Conservation (phyloP, 164 flowering plant species). For the Buxus sempervirens region DNA sequence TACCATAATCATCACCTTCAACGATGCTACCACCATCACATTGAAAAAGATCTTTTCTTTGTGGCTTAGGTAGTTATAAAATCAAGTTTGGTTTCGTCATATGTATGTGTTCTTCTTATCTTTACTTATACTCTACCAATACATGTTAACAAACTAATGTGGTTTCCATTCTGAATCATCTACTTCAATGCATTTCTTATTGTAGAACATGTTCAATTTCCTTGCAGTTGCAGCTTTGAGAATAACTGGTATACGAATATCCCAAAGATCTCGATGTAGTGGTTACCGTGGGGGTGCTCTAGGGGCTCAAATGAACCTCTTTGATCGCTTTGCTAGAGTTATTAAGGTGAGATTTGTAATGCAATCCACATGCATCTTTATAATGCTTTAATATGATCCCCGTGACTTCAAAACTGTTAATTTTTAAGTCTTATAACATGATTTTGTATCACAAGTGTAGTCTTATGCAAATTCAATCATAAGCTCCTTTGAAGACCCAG, state of each 20-base stretch:
- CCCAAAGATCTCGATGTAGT: constrained; percentile 29
- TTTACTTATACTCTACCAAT: background rate
- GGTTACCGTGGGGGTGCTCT: constrained; percentile 57
- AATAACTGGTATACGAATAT: constrained; percentile 29
- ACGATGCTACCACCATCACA: no score
- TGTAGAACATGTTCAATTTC: background rate
- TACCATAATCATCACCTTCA: no score
- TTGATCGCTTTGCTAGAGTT: constrained; percentile 90
- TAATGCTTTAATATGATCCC: background rate
- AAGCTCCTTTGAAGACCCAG: constrained; percentile 93
- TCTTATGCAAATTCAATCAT: constrained; percentile 89
- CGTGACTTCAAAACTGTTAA: background rate
- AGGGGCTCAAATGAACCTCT: constrained; percentile 68
- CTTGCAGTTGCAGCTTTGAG: constrained; percentile 31
- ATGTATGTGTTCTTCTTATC: background rate
- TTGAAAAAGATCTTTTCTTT: no score
- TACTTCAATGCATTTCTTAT: background rate
- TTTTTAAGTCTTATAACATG: background rate
- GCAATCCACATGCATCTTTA: background rate
- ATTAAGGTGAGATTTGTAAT: constrained; percentile 48
- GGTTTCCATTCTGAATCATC: background rate
- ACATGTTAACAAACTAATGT: background rate
- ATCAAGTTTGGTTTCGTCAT: no score
- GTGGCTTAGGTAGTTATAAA: no score
- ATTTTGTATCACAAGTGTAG: constrained; percentile 35